Evolutionary conservation across 345 rosid species (phyloP).

Genomic region (Odontarrhena argentea): DNA sequence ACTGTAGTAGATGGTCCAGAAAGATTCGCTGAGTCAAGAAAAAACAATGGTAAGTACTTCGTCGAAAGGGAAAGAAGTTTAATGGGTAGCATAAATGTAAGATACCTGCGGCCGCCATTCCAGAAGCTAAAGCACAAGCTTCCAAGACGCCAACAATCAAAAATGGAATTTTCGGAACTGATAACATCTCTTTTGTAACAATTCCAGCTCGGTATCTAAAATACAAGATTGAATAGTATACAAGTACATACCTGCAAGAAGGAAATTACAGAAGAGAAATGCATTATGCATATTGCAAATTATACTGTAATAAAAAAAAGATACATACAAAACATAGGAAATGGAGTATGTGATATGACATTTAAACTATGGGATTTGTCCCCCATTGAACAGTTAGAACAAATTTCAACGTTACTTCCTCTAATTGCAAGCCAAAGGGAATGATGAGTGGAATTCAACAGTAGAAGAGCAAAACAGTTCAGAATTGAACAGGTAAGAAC

Average conservation of each 20-base stretch:
- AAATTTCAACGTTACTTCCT: not conserved
- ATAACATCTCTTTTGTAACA: conserved; percentile 90
- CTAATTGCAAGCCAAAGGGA: not conserved
- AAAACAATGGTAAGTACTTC: conserved; percentile 32
- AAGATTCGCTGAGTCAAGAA: conserved; percentile 74
- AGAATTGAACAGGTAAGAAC: not conserved
- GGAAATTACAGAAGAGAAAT: not conserved
- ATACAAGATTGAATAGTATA: conserved; percentile 73
- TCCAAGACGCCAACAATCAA: conserved; percentile 80
- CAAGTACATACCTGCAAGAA: conserved; percentile 64
- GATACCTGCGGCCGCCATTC: conserved; percentile 96
- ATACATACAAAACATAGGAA: not conserved
- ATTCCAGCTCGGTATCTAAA: conserved; percentile 80
- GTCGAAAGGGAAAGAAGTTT: conserved; percentile 4
- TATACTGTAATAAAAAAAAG: conserved; percentile 1
- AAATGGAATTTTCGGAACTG: conserved; percentile 80
- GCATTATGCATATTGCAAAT: not conserved
- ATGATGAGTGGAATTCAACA: conserved; percentile 7
- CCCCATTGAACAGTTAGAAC: conserved; percentile 14
- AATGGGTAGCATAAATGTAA: not conserved
- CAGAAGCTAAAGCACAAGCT: conserved; percentile 87
- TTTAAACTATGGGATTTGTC: not conserved
- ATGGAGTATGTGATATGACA: conserved; percentile 4
- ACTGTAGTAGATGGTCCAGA: conserved; percentile 91
- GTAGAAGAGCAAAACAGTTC: not conserved